Base-by-base conservation (phyloP, 495 filamentous ascomycete species). In the Umbilicaria muhlenbergii region DNA sequence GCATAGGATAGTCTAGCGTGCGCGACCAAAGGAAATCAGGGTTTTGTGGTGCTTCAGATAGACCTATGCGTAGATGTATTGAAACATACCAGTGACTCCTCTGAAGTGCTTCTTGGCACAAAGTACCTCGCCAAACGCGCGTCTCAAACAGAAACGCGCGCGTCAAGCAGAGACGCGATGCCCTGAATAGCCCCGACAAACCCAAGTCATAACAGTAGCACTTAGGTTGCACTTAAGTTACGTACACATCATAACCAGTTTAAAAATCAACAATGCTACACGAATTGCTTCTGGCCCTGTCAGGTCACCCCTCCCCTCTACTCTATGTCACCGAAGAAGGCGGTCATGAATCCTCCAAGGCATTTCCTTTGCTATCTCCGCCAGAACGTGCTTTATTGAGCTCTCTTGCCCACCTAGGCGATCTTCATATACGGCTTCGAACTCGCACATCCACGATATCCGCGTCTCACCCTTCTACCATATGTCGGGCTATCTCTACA, bases 231-330 rank as follows among this genome's bases (percentile, higher is more conserved):
- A 28, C 24, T 28, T 8, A 6, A 28, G 8, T 1, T 28, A 28
- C 24, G 5, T 28, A 36, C 42, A 12, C 39, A 19, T 0, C 36
- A 43, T 14, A 15, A 18, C 13, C 19, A 12, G 34, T 34, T 45
- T 44, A 46, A 50, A 42, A 40, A 38, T 32, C 28, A 51, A 70
- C 58, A 61, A 96, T 96, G 89, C 81, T 96, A 56, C 89, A 96
- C 69, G 91, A 98, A 66, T 80, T 98, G 62, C 74, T 98, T 52
- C 80, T 98, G 58, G 84, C 84, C 56, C 80, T 98, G 59, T 91
- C 86, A 50, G 89, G 89, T 41, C 84, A 94, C 63, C 80, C 85
- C 19, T 95, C 89, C 43, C 78, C 86, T 37, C 75, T 95, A 52
- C 81, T 95, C 63, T 64, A 65, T 46, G 43, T 67, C 49, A 47